phyloP scores from a whole-genome alignment of 805 yeast genomes.

The Yamadazyma endophytica region DNA sequence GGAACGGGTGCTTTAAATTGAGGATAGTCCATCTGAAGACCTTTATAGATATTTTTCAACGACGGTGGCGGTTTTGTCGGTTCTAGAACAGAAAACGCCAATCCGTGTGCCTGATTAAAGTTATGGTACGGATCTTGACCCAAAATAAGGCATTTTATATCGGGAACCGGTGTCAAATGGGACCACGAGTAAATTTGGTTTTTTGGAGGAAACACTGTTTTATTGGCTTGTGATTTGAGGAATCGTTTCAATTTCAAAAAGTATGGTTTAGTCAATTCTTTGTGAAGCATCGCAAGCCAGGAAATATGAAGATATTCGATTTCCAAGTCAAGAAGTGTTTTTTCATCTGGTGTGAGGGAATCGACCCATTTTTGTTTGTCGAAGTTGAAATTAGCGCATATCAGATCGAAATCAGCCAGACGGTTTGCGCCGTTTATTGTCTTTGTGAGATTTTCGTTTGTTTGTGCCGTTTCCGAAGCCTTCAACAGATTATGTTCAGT shows the following conservation, averaged over 20 bases:
- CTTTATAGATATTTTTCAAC: conserved; percentile 79
- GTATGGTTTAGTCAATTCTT: conserved; percentile 80
- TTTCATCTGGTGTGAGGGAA: conserved; percentile 44
- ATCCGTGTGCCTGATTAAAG: conserved; percentile 89
- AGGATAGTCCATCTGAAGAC: conserved; percentile 60
- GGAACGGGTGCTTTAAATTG: conserved; percentile 56
- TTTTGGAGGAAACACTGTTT: conserved; percentile 74
- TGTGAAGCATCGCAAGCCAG: conserved; percentile 70
- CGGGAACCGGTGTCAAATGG: conserved; percentile 69
- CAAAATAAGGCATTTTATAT: conserved; percentile 72
- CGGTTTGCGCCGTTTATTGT: conserved; percentile 1
- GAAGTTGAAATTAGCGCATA: conserved; percentile 26
- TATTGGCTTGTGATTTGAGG: conserved; percentile 39
- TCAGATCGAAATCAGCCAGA: conserved; percentile 10
- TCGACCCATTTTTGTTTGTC: conserved; percentile 51
- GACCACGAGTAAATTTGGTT: conserved; percentile 89
- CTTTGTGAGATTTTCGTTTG: background rate
- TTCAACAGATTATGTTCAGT: no score
- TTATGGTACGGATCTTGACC: conserved; percentile 99
- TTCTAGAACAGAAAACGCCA: conserved; percentile 86
- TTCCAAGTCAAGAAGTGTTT: conserved; percentile 58
- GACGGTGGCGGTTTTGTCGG: conserved; percentile 85
- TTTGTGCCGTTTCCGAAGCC: background rate
- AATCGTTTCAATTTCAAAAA: conserved; percentile 70
- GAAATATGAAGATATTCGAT: conserved; percentile 64